Base-by-base conservation (phyloP, 148 eudicot genomes). In the Dysphania ambrosioides region DNA sequence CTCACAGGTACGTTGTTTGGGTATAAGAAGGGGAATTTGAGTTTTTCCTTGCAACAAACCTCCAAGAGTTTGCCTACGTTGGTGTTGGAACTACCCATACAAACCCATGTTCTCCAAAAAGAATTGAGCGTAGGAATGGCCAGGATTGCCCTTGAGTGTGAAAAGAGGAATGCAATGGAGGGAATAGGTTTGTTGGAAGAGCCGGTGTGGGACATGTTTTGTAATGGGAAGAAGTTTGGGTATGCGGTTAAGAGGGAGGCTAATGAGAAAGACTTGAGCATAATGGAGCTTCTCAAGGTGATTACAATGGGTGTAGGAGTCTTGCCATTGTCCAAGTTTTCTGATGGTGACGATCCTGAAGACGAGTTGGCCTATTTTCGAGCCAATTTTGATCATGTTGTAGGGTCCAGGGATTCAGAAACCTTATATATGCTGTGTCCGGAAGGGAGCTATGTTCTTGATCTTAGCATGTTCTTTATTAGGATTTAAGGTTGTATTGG, bases 281-380 rank as follows among this genome's bases (percentile, higher is more conserved):
- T 81, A 5, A 77, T 81, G 81, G 81, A 81, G 64, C 53, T 81
- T 68, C 75, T 77, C 8, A 81, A 81, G 78, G 78, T 78, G 5
- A 64, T 74, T 35, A 59, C 84, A 0, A 77, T 78, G 78, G 84
- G 84, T 3, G 59, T 77, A 0, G 84, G 81, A 1, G 78, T 81
- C 3, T 44, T 81, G 32, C 83, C 83, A 0, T 13, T 32, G 18
- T 10, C 59, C 0, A 30, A 75, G 5, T 63, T 65, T 8, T 31
- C 6, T 1, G 77, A 27, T 5, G 72, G 34, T 0, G 73, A 70
- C 0, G 80, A 77, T 56, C 66, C 75, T 0, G 75, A 70, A 0
- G 78, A 77, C 10, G 84, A 81, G 53, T 32, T 81, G 49, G 70
- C 64, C 6, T 81, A 81, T 56, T 68, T 74, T 4, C 76, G 84